phyloP scores from a whole-genome alignment of 176 grass and related monocot species.

The Puya raimondii region DNA sequence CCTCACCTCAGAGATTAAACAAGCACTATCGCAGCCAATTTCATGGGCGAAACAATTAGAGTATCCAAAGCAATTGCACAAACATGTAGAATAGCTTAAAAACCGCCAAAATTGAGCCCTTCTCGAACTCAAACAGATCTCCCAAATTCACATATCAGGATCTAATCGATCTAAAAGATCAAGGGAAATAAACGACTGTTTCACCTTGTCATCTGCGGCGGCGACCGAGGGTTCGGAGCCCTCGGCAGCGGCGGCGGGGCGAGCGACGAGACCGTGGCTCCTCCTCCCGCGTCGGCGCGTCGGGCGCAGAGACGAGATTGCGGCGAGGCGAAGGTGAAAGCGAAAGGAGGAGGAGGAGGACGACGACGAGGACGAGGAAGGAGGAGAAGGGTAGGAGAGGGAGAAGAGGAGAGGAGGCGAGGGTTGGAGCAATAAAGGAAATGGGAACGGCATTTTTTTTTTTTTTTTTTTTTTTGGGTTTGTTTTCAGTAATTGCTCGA shows the following conservation, averaged over 20 bases:
- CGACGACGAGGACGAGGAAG: neutral
- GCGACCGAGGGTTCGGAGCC: conserved; percentile 8
- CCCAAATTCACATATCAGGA: neutral
- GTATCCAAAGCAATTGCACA: conserved; percentile 3
- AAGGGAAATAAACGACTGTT: neutral
- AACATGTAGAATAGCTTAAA: neutral
- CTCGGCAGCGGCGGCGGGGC: neutral
- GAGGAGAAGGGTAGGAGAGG: conserved; percentile 11
- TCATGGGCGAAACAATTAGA: neutral
- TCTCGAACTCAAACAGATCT: neutral
- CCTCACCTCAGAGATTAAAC: neutral
- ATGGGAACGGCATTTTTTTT: neutral
- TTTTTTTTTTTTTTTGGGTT: neutral
- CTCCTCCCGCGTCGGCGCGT: conserved; percentile 34
- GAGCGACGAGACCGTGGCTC: neutral
- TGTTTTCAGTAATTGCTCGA: no score
- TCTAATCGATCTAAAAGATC: neutral
- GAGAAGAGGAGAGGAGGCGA: neutral
- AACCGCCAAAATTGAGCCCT: neutral
- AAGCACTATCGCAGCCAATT: neutral
- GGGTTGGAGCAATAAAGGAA: neutral
- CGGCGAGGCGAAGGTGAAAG: conserved; percentile 1
- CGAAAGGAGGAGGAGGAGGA: neutral
- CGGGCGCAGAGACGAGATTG: neutral
- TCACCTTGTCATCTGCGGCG: neutral